Percentiles rank a stretch among this genome's conserved stretches.
These are phyloP conservation scores for Heliamphora pulchella DNA, from an alignment of 179 eudicot species.

Conservation along the genomic window DNA sequence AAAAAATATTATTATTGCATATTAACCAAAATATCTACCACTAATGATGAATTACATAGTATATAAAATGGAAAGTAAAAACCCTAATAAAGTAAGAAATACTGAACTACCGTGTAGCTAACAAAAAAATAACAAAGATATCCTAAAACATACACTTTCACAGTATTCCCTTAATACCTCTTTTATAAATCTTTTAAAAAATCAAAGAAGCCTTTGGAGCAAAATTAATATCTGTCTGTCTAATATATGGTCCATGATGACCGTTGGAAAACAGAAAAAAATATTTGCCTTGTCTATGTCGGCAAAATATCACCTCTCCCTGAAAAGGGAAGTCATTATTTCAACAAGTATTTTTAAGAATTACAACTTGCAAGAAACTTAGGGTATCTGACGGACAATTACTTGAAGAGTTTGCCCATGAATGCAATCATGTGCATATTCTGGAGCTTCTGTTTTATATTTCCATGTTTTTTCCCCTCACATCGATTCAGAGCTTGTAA, in stretches of 20 bases:
- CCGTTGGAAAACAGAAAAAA: too few species aligned
- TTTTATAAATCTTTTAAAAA: too few species aligned
- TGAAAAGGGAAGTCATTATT: not conserved
- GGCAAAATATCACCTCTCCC: not conserved
- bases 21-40: too few species aligned
- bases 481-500: not conserved
- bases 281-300: too few species aligned
- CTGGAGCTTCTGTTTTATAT: not conserved
- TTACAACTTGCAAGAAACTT: not conserved
- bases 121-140: too few species aligned
- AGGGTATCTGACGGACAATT: not conserved
- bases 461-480: not conserved
- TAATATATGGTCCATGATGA: not conserved
- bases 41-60: too few species aligned
- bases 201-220: not conserved
- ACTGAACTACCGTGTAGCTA: too few species aligned
- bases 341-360: not conserved
- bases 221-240: not conserved
- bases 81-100: too few species aligned
- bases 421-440: not conserved
- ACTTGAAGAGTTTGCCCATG: not conserved
- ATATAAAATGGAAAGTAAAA: too few species aligned
- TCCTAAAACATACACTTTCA: too few species aligned
- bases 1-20: too few species aligned
- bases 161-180: too few species aligned